Conservation (phyloP, 768 basidiomycete genomes). For the Dendrothele bispora region DNA sequence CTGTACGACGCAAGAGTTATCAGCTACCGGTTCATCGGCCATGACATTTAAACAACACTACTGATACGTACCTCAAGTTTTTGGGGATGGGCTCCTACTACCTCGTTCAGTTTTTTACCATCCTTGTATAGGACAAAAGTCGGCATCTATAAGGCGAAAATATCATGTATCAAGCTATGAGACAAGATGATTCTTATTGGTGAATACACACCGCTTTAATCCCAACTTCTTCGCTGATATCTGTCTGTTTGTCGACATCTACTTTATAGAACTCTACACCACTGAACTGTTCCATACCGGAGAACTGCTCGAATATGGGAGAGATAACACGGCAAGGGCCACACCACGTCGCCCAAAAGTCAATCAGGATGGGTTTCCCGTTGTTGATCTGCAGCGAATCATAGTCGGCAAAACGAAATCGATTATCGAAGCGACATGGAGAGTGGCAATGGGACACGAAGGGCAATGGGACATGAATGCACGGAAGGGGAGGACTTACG, state of each 20-base stretch:
- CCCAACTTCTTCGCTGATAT: slow-evolving; percentile 57
- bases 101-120: slow-evolving; percentile 30
- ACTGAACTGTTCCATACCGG: slow-evolving; percentile 27
- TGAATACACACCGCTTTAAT: slow-evolving; percentile 57
- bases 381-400: background rate
- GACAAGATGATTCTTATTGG: background rate
- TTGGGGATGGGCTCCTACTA: slow-evolving; percentile 50
- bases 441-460: slow-evolving; percentile 2
- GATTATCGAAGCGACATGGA: slow-evolving; percentile 38
- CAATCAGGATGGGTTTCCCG: slow-evolving; percentile 42
- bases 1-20: too few species aligned
- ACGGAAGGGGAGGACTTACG: slow-evolving; percentile 32
- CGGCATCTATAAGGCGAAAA: slow-evolving; percentile 35
- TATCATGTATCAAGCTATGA: background rate
- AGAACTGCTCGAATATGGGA: slow-evolving; percentile 63
- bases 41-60: too few species aligned
- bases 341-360: slow-evolving; percentile 82
- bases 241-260: slow-evolving; percentile 60
- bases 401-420: slow-evolving; percentile 17
- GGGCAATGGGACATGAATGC: background rate
- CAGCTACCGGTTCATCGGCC: too few species aligned
- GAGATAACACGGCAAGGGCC: slow-evolving; percentile 69
- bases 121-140: slow-evolving; percentile 39
- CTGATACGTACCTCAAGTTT: slow-evolving; percentile 39
- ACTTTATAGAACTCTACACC: slow-evolving; percentile 69